phyloP scores from a whole-genome alignment of 495 filamentous ascomycete genomes.

The Talaromyces stipitatus region DNA sequence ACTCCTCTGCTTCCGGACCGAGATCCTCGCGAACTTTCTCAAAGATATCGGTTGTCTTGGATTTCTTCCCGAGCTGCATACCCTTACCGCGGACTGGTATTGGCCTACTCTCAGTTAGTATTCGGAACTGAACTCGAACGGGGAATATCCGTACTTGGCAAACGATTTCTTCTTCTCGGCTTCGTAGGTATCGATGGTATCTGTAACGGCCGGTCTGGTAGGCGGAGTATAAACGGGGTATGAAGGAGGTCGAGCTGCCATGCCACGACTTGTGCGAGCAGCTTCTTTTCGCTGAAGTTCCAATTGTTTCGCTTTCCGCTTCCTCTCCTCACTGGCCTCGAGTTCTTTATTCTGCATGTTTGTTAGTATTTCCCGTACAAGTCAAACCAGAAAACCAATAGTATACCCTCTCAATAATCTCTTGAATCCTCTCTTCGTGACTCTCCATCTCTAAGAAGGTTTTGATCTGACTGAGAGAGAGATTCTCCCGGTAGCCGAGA shows the following conservation, averaged over 20 bases:
- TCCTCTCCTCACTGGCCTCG: conserved; percentile 94
- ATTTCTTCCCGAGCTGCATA: conserved; percentile 98
- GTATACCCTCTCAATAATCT: conserved; percentile 85
- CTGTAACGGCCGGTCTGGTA: conserved; percentile 58
- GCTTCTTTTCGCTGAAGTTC: conserved; percentile 97
- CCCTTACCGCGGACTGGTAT: conserved; percentile 81
- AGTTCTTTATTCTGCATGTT: conserved; percentile 83
- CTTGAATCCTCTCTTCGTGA: conserved; percentile 96
- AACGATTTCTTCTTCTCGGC: conserved; percentile 91
- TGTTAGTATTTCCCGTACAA: neutral
- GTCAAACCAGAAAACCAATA: neutral
- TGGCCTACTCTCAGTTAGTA: conserved; percentile 32
- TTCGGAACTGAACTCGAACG: neutral
- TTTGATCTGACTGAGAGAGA: conserved; percentile 92
- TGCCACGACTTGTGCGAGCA: conserved; percentile 48
- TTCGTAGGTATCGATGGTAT: conserved; percentile 88
- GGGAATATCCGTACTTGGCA: conserved; percentile 46
- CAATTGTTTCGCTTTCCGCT: conserved; percentile 93
- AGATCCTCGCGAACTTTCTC: conserved; percentile 88
- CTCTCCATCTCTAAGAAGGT: conserved; percentile 99
- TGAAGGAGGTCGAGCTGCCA: conserved; percentile 60
- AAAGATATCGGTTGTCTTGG: conserved; percentile 92
- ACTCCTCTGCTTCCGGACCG: conserved; percentile 69
- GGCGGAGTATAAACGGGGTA: conserved; percentile 90
- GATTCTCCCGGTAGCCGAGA: conserved; percentile 88